Percentiles rank a stretch among this genome's conserved stretches.
Conservation (phyloP, 2,329 filamentous ascomycete species). For the Botrytis hyacinthi region DNA sequence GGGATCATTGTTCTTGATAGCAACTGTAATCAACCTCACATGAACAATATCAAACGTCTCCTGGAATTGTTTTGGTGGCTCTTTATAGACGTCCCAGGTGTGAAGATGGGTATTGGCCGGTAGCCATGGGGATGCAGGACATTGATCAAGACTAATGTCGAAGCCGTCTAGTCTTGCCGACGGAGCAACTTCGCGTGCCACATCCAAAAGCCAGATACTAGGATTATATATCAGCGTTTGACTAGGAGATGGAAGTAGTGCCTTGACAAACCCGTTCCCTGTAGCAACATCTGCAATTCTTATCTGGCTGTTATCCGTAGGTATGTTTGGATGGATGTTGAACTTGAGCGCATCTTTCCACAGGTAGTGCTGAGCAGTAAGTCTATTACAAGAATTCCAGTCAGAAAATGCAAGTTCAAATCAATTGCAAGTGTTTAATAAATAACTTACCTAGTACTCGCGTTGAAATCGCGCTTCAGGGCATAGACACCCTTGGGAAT, state of each 20-base stretch:
- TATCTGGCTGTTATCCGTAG: neutral
- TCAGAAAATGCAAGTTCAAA: neutral
- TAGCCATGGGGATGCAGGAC: neutral
- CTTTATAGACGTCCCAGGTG: neutral
- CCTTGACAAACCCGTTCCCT: neutral
- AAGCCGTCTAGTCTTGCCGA: neutral
- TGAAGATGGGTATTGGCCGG: neutral
- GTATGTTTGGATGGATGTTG: neutral
- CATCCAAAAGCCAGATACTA: neutral
- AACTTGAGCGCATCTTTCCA: neutral
- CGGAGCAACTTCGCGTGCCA: neutral
- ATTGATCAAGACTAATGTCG: neutral
- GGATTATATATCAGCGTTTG: neutral
- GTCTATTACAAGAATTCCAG: neutral
- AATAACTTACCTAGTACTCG: neutral
- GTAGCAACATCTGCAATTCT: neutral
- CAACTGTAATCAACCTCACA: neutral
- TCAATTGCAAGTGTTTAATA: neutral
- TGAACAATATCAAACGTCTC: neutral
- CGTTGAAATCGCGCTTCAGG: neutral
- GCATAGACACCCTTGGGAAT: neutral
- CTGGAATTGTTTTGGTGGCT: neutral
- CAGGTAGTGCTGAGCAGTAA: neutral
- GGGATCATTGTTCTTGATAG: neutral
- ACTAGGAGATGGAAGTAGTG: rapidly evolving